Conservation (phyloP, 495 filamentous ascomycete species). For the Aspergillus saccharolyticus region DNA sequence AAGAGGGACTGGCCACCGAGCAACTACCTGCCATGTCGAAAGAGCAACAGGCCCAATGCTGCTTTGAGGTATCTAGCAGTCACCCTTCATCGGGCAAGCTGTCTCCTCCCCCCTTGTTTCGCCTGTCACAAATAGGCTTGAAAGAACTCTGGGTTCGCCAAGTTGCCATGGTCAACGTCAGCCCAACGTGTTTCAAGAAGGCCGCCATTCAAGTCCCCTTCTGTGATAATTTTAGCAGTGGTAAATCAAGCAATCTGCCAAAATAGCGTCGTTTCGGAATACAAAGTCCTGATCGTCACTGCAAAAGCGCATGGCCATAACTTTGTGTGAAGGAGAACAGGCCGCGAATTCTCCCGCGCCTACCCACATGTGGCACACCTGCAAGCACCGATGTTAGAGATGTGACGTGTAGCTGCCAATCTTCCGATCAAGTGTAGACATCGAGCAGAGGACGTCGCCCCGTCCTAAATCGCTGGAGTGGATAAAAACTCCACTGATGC, state of each 20-base stretch:
- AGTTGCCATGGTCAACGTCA: not conserved
- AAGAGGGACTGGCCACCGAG: not conserved
- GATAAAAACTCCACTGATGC: not conserved
- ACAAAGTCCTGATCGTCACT: not conserved
- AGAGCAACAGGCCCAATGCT: not conserved
- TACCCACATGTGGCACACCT: not conserved
- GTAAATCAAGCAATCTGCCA: not conserved
- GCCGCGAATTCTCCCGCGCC: not conserved
- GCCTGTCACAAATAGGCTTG: not conserved
- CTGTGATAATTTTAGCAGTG: not conserved
- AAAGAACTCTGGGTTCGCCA: not conserved
- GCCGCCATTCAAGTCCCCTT: not conserved
- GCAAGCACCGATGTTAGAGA: not conserved
- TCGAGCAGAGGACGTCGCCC: not conserved
- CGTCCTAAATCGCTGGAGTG: not conserved
- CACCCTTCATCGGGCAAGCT: not conserved
- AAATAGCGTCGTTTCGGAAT: not conserved
- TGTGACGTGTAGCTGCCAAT: not conserved
- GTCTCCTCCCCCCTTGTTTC: not conserved
- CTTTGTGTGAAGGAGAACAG: not conserved
- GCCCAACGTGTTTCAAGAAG: not conserved
- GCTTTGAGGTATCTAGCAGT: not conserved
- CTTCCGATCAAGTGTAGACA: not conserved
- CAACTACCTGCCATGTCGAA: not conserved
- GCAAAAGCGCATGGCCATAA: not conserved